Evolutionary conservation across 2,329 filamentous ascomycete species (phyloP), one percentile per base, ranked within the genome.

Genomic region (Fusarium papillatum): DNA sequence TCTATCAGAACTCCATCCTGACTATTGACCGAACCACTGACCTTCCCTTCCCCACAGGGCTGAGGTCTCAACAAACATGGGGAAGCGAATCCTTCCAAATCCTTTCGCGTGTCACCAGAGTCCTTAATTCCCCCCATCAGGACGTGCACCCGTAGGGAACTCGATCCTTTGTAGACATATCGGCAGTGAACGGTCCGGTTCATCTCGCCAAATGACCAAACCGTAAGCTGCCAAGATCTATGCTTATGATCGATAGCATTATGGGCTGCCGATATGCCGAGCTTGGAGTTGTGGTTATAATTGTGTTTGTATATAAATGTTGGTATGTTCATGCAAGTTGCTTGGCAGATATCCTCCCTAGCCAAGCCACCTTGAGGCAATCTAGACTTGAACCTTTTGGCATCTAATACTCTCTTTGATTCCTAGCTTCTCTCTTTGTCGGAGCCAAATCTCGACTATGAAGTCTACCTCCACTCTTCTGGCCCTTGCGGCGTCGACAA

Each of bases 401-500:
- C 22, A 24, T 48, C 14, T 14, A 5, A 10, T 8, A 22, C 3
- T 16, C 55, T 11, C 5, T 57, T 57, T 19, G 17, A 36, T 34
- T 38, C 55, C 9, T n/a, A 22, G 19, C 31, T 31, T 55, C 50
- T n/a, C n/a, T n/a, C 29, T 31, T 9, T 17, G n/a, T 34, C 16
- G 9, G 3, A 36, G 4, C n/a, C 7, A 38, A 14, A 59, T 3
- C 31, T 59, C 16, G 2, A 38, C 1, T 5, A 73, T 73, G 70
- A 73, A 73, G 26, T 73, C 55, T 3, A 13, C 38, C 4, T 7
- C 55, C 4, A 29, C 29, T 26, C 26, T 73, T 4, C 10, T 73
- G 26, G 70, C 66, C 6, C 34, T 73, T 7, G 46, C 46, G 1
- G 24, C 61, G 1, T 11, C 46, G 1, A 41, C 26, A 1, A 26